These are phyloP conservation scores for Nicotiana noctiflora DNA, from an alignment of 257 asterid genomes.

Conservation along the genomic window DNA sequence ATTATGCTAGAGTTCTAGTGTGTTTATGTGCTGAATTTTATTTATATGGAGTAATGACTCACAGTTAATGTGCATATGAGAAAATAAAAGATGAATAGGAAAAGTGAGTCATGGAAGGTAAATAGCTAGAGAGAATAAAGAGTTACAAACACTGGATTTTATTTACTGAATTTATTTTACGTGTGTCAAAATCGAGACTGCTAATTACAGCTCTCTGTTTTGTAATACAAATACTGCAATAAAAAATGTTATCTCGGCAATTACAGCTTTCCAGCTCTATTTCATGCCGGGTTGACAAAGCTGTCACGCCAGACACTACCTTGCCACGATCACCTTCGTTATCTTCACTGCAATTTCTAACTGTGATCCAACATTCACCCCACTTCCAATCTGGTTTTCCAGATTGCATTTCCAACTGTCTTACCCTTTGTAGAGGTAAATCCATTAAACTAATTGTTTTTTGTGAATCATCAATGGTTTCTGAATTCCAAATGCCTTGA, in stretches of 20 bases:
- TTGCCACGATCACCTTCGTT: background rate
- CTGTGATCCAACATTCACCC: conserved; percentile 39
- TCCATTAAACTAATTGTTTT: background rate
- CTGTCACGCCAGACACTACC: background rate
- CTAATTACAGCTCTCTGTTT: background rate
- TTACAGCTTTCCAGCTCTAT: background rate
- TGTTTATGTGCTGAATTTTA: too few species aligned
- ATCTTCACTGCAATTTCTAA: conserved; percentile 23
- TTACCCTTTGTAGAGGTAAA: conserved; percentile 23
- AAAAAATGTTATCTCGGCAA: background rate
- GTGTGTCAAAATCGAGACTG: background rate
- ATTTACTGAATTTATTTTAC: background rate
- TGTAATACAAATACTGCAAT: background rate
- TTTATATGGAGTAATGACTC: too few species aligned
- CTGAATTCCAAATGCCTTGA: conserved; percentile 53
- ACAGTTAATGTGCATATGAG: too few species aligned
- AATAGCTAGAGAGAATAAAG: background rate
- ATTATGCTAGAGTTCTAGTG: too few species aligned
- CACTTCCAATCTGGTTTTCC: conserved; percentile 31
- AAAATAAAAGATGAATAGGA: background rate
- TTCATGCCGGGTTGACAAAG: background rate
- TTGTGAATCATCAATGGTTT: background rate
- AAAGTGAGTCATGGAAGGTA: background rate
- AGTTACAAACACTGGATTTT: background rate
- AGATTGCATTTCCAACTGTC: conserved; percentile 13